phyloP scores from a whole-genome alignment of 192 early-diverging fungal species.

The Coemansia sp. region DNA sequence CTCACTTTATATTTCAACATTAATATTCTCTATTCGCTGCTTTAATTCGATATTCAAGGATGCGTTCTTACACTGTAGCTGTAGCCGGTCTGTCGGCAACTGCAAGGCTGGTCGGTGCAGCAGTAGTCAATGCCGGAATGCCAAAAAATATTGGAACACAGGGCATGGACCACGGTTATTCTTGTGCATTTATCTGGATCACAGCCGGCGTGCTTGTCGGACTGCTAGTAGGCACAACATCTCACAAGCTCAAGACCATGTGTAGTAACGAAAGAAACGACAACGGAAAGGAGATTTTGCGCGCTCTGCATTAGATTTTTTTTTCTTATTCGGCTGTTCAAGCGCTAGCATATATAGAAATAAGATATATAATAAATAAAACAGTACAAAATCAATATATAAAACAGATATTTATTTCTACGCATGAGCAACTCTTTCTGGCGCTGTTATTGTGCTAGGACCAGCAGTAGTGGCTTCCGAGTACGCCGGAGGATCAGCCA shows the following conservation, averaged over 20 bases:
- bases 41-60: too few relatives aligned
- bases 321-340: neutral
- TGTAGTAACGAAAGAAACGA: neutral
- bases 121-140: neutral
- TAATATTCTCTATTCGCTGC: neutral
- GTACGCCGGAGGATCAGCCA: slow-evolving; percentile 4
- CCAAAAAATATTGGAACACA: neutral
- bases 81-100: neutral
- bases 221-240: neutral
- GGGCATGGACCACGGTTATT: neutral
- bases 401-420: slow-evolving; percentile 1
- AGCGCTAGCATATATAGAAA: neutral
- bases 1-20: neutral
- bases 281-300: neutral
- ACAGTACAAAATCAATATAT: too few relatives aligned
- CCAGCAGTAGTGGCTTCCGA: slow-evolving; percentile 4
- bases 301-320: neutral
- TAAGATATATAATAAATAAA: neutral
- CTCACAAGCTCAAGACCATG: neutral
- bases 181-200: slow-evolving; percentile 8
- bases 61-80: neutral
- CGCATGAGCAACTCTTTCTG: slow-evolving; percentile 1
- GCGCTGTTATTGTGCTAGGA: neutral
- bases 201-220: slow-evolving; percentile 4
- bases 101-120: neutral